Conservation (phyloP, 2,329 filamentous ascomycete species). For the Venturia pyrina region DNA sequence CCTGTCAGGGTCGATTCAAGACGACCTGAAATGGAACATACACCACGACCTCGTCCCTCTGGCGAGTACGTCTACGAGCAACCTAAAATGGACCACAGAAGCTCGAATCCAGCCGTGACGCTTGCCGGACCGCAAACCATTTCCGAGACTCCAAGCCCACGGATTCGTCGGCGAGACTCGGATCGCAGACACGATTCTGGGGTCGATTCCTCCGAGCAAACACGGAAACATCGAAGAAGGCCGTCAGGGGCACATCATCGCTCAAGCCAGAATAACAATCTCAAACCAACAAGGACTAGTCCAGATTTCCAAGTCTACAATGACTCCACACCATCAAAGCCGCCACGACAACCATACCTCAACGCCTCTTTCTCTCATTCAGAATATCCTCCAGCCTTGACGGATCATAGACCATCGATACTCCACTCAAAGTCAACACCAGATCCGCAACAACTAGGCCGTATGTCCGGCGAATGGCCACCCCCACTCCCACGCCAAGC, state of each 20-base stretch:
- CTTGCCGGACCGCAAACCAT: background rate
- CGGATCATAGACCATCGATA: background rate
- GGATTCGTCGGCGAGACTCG: background rate
- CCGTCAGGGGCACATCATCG: background rate
- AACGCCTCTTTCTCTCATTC: background rate
- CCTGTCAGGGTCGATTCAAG: background rate
- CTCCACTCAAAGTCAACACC: slow-evolving; percentile 9
- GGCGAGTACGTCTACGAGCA: background rate
- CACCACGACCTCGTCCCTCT: background rate
- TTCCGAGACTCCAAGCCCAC: background rate
- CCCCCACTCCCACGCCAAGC: slow-evolving; percentile 12
- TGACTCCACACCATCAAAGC: slow-evolving; percentile 1
- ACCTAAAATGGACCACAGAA: background rate
- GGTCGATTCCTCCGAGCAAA: background rate
- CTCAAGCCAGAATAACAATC: background rate
- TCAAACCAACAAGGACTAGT: background rate
- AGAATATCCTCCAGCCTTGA: background rate
- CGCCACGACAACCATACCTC: slow-evolving; percentile 1
- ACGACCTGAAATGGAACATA: background rate
- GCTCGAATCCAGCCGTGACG: background rate
- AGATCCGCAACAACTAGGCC: slow-evolving; percentile 2
- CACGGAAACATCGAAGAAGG: background rate
- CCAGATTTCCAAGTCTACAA: slow-evolving; percentile 6
- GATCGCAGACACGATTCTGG: slow-evolving; percentile 6
- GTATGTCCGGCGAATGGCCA: slow-evolving; percentile 9